Percentiles rank a stretch among this genome's conserved stretches.
Evolutionary conservation across 2,329 filamentous ascomycete genomes (phyloP).

Genomic region (Sclerotinia minor): DNA sequence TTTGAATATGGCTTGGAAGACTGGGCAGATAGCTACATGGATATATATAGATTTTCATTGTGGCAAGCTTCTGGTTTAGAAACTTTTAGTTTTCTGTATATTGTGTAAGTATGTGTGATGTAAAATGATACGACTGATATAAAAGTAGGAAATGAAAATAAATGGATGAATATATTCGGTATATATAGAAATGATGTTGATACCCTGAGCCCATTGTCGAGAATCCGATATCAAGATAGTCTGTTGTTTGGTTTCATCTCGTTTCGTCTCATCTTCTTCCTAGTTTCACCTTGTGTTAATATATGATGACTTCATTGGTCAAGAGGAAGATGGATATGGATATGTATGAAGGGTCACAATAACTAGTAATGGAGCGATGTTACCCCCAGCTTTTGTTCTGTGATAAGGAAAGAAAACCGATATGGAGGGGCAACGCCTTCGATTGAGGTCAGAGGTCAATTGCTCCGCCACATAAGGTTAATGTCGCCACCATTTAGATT

Average conservation of each 20-base stretch:
- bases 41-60: too few relatives aligned
- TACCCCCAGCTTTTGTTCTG: slow-evolving; percentile 8
- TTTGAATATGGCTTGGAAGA: too few relatives aligned
- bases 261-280: slow-evolving; percentile 10
- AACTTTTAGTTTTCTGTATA: too few relatives aligned
- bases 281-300: not conserved
- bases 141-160: too few relatives aligned
- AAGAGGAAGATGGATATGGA: not conserved
- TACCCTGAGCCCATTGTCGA: not conserved
- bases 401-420: not conserved
- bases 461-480: slow-evolving; percentile 2
- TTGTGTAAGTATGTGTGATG: too few relatives aligned
- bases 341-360: slow-evolving; percentile 1
- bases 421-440: not conserved
- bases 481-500: not conserved
- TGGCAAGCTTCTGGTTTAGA: too few relatives aligned
- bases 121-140: too few relatives aligned
- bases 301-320: not conserved
- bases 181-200: too few relatives aligned
- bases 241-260: slow-evolving; percentile 1
- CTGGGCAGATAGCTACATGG: too few relatives aligned
- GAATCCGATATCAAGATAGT: not conserved
- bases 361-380: not conserved
- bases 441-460: not conserved
- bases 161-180: too few relatives aligned